These are phyloP conservation scores for Colletotrichum eleusines DNA, from an alignment of 2,329 filamentous ascomycete species.

Conservation along the genomic window DNA sequence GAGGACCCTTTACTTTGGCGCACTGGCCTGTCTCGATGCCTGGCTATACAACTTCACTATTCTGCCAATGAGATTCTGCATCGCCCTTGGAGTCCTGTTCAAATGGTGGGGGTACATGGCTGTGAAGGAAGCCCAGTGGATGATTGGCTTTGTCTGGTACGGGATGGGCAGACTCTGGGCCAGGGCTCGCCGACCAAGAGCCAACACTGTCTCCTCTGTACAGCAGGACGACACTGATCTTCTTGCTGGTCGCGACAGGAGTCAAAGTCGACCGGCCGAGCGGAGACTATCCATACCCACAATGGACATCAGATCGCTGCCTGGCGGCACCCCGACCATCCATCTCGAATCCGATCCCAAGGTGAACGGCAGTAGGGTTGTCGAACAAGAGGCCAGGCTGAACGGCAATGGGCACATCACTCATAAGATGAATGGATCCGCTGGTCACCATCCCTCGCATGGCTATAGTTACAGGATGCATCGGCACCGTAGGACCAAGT, in stretches of 20 bases:
- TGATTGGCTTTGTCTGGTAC: slow-evolving; percentile 81
- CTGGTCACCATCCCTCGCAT: slow-evolving; percentile 41
- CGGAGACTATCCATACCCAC: slow-evolving; percentile 3
- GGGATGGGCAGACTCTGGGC: slow-evolving; percentile 82
- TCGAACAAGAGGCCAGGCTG: slow-evolving; percentile 24
- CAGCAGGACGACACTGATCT: slow-evolving; percentile 23
- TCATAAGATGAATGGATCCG: slow-evolving; percentile 29
- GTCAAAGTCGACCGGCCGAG: slow-evolving; percentile 21
- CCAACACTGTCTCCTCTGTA: slow-evolving; percentile 7
- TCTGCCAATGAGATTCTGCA: slow-evolving; percentile 86
- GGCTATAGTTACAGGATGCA: slow-evolving; percentile 45
- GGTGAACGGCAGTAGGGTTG: slow-evolving; percentile 46
- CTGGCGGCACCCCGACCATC: not conserved
- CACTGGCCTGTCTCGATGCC: slow-evolving; percentile 90
- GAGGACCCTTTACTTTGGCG: slow-evolving; percentile 86
- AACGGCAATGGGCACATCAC: slow-evolving; percentile 35
- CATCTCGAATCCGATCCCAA: slow-evolving; percentile 27
- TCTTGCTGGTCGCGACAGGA: slow-evolving; percentile 31
- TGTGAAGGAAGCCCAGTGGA: slow-evolving; percentile 76
- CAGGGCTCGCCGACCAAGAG: slow-evolving; percentile 57
- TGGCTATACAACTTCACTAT: slow-evolving; percentile 99
- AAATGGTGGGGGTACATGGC: slow-evolving; percentile 83
- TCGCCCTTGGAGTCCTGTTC: slow-evolving; percentile 80
- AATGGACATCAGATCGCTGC: not conserved
- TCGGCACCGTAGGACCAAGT: slow-evolving; percentile 81